phyloP scores from a whole-genome alignment of 306 rosid genomes.

The Pyrus pyrifolia region DNA sequence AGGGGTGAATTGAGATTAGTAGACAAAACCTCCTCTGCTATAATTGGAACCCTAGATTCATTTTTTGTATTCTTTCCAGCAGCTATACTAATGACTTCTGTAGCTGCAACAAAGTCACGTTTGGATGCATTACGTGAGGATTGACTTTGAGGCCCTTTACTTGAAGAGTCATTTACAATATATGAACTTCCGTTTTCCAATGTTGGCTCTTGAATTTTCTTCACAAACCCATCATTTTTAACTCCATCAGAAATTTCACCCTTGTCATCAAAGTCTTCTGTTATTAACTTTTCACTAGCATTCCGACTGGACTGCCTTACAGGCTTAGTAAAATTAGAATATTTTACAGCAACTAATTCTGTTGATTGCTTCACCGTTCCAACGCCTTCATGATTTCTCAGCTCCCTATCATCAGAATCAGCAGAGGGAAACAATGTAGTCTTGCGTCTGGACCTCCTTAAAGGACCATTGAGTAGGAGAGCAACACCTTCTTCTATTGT shows the following conservation, averaged over 20 bases:
- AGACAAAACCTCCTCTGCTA: background rate
- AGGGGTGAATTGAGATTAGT: background rate
- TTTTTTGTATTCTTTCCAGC: background rate
- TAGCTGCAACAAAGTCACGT: background rate
- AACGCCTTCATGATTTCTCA: background rate
- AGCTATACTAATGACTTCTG: background rate
- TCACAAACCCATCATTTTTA: background rate
- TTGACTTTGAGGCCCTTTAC: background rate
- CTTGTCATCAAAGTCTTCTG: background rate
- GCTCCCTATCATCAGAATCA: background rate
- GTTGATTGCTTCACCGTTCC: background rate
- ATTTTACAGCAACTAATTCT: background rate
- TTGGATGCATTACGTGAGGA: background rate
- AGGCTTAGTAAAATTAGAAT: background rate
- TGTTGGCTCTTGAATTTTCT: background rate
- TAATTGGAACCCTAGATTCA: background rate
- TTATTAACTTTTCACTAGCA: slow-evolving; percentile 1
- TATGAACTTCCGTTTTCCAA: background rate
- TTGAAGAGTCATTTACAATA: background rate
- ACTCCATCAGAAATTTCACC: background rate
- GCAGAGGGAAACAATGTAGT: background rate
- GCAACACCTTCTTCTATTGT: background rate
- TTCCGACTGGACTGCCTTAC: background rate
- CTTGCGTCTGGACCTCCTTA: slow-evolving; percentile 11
- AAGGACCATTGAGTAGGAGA: slow-evolving; percentile 3